Evolutionary conservation across 2,329 filamentous ascomycete species (phyloP).

Genomic region (Penicillium polonicum): DNA sequence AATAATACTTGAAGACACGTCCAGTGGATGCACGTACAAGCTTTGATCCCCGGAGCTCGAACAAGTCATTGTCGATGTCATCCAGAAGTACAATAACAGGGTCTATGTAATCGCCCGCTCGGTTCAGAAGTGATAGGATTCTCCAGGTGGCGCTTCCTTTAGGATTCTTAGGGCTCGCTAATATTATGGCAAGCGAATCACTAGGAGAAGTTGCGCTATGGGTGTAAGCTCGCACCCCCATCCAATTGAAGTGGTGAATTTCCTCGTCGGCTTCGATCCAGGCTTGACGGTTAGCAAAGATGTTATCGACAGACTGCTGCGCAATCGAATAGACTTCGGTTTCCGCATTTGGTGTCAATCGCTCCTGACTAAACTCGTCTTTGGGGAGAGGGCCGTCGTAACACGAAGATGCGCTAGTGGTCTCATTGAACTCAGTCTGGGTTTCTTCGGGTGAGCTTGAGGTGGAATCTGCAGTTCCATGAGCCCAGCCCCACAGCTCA

Average conservation of each 20-base stretch:
- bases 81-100: conserved; percentile 22
- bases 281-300: background rate
- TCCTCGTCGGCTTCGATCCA: background rate
- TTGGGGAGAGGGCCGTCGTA: too few relatives aligned
- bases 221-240: conserved; percentile 9
- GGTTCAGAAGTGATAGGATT: conserved; percentile 12
- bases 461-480: too few relatives aligned
- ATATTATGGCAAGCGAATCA: conserved; percentile 25
- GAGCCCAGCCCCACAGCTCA: too few relatives aligned
- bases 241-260: conserved; percentile 32
- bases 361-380: too few relatives aligned
- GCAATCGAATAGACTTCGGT: background rate
- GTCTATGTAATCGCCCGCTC: conserved; percentile 22
- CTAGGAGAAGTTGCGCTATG: conserved; percentile 21
- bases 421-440: too few relatives aligned
- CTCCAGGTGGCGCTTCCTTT: conserved; percentile 6
- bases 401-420: too few relatives aligned
- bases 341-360: too few relatives aligned
- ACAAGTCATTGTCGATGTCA: background rate
- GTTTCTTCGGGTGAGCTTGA: too few relatives aligned
- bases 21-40: conserved; percentile 16
- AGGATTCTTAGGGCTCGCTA: conserved; percentile 15
- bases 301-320: background rate
- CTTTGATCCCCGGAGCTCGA: conserved; percentile 1
- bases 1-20: conserved; percentile 24